Evolutionary conservation across 1,284 basidiomycete species (phyloP).

Genomic region (Ganoderma sp.): DNA sequence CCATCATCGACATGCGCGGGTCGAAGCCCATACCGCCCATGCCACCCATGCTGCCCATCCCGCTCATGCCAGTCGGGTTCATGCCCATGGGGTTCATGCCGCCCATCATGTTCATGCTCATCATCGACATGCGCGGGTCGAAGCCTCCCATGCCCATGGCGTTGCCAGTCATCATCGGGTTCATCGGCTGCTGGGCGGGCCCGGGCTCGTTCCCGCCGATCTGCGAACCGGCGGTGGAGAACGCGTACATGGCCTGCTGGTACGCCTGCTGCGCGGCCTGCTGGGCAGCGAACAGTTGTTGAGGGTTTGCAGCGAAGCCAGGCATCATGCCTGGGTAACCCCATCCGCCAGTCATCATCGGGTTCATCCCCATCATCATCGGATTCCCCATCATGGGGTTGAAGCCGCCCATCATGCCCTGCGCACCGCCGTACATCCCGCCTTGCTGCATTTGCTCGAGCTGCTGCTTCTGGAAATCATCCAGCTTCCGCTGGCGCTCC

Average conservation of each 20-base stretch:
- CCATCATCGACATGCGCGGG: slow-evolving; percentile 21
- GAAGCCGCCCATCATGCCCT: slow-evolving; percentile 44
- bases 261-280: slow-evolving; percentile 89
- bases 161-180: slow-evolving; percentile 63
- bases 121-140: slow-evolving; percentile 61
- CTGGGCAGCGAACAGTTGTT: slow-evolving; percentile 90
- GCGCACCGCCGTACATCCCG: slow-evolving; percentile 68
- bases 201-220: slow-evolving; percentile 59
- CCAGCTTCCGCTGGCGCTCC: slow-evolving; percentile 90
- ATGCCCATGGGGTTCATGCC: slow-evolving; percentile 33
- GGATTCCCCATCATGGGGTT: slow-evolving; percentile 66
- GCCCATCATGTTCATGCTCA: slow-evolving; percentile 57
- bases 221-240: slow-evolving; percentile 80
- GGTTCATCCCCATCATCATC: slow-evolving; percentile 62
- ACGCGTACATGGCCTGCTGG: slow-evolving; percentile 89
- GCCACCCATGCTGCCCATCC: slow-evolving; percentile 34
- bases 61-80: slow-evolving; percentile 35
- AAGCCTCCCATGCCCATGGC: slow-evolving; percentile 45
- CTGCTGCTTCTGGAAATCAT: slow-evolving; percentile 89
- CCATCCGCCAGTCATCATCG: slow-evolving; percentile 50
- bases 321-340: slow-evolving; percentile 71
- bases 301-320: slow-evolving; percentile 64
- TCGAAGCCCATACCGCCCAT: slow-evolving; percentile 44
- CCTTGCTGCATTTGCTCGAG: slow-evolving; percentile 84
- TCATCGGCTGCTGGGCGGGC: slow-evolving; percentile 42